Evolutionary conservation across 352 stramenopile species (phyloP).

Genomic region (Globisporangium uncinulatum): DNA sequence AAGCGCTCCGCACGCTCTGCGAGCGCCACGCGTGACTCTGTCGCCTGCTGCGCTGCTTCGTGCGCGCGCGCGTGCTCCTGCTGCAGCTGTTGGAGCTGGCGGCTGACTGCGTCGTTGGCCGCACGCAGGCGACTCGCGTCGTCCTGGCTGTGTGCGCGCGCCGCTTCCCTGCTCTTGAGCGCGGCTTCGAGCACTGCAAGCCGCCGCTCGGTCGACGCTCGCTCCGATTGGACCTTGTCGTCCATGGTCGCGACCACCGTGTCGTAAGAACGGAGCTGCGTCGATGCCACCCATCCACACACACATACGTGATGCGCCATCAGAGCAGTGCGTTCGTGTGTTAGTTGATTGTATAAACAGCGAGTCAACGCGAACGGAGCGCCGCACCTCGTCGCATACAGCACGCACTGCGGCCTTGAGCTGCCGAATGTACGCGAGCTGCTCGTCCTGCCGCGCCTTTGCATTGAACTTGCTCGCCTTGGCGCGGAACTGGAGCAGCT

Average conservation of each 20-base stretch:
- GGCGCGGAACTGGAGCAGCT: constrained; percentile 43
- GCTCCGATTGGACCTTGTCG: constrained; percentile 25
- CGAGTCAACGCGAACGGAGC: too few relatives aligned
- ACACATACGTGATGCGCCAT: not conserved
- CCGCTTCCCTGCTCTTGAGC: constrained; percentile 22
- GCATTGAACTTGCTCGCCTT: constrained; percentile 71
- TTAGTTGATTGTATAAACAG: too few relatives aligned
- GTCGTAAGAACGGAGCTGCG: constrained; percentile 33
- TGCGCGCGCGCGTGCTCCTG: constrained; percentile 26
- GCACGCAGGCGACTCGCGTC: constrained; percentile 29
- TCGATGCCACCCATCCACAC: not conserved
- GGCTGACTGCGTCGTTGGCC: constrained; percentile 9
- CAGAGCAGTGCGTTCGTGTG: too few relatives aligned
- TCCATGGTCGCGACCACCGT: constrained; percentile 24
- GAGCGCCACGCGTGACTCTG: constrained; percentile 23
- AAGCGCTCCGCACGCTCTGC: constrained; percentile 33
- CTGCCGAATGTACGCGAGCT: constrained; percentile 48
- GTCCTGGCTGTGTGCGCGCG: constrained; percentile 19
- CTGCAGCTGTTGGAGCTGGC: constrained; percentile 24
- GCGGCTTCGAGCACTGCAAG: constrained; percentile 30
- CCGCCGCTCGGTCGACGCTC: constrained; percentile 27
- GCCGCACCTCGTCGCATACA: constrained; percentile 27
- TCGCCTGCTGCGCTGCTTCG: constrained; percentile 30
- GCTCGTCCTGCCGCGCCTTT: constrained; percentile 52
- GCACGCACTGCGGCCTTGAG: constrained; percentile 37